Base-by-base conservation (phyloP, 2,329 filamentous ascomycete genomes). In the Aureobasidium namibiae region DNA sequence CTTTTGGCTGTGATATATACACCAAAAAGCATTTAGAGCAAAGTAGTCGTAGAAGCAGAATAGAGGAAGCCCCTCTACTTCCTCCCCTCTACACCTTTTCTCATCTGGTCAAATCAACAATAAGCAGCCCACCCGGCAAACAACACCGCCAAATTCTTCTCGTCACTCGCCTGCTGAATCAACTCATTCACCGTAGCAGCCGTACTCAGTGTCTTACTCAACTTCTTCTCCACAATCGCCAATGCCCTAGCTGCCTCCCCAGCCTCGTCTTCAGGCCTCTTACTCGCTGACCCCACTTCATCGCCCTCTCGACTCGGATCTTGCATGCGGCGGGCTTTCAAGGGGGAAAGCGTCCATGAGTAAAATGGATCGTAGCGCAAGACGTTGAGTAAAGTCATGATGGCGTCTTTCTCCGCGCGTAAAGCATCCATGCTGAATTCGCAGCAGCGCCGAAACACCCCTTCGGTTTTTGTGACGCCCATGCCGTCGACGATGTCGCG, bases 351-450 rank as follows among this genome's bases (percentile, higher is more conserved):
- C 36, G 90, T 92, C 94, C 94, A 99, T 62, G 86, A 94, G 72
- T 97, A 95, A 62, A 99, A 76, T 1, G 94, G 95, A 78, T 99
- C 94, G 73, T 96, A 97, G n/a, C 95, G 88, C 61, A 99, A 78
- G 23, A 99, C 95, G 69, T 99, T 95, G 21, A 99, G 83, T 56
- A 99, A 91, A 0, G 94, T 97, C 92, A 96, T 97, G 75, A 99
- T 99, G 45, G 88, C 92, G 70, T 96, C 95, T 13, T 89, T 89
- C 71, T 99, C 94, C 67, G 95, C 89, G n/a, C 94, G 86, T 36
- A 99, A 78, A 1, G 95, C 92, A 63, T 96, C 91, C 33, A 99
- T 83, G 0, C 92, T 97, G 71, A 97, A 97, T 71, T 99, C 95
- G 72, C 94, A 99, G 74, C 92, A 97, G n/a, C 95, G 85, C 8